Percentiles rank a stretch among this genome's conserved stretches.
These are phyloP conservation scores for Medakamo hakoo DNA, from an alignment of 139 green algal species.

Conservation along the genomic window DNA sequence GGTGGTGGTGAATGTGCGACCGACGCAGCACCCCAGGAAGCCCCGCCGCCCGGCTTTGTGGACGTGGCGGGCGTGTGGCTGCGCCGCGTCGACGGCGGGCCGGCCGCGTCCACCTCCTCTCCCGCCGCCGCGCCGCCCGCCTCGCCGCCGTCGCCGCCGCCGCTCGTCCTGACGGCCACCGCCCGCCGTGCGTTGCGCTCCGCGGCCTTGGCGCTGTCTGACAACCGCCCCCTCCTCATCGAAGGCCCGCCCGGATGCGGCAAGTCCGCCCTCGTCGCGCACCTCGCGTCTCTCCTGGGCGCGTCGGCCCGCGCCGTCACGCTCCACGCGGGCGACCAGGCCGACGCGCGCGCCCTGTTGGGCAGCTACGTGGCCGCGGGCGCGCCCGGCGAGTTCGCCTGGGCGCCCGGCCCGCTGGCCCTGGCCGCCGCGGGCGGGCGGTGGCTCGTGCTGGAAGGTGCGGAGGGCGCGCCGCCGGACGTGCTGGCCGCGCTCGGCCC, in stretches of 20 bases:
- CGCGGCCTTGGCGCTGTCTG: slow-evolving; percentile 60
- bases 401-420: slow-evolving; percentile 80
- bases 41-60: slow-evolving; percentile 11
- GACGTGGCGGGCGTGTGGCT: slow-evolving; percentile 40
- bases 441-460: slow-evolving; percentile 91
- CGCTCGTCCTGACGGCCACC: slow-evolving; percentile 28
- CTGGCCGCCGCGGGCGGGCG: slow-evolving; percentile 65
- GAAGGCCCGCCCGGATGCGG: slow-evolving; percentile 72
- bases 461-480: slow-evolving; percentile 80
- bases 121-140: background rate
- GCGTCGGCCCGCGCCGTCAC: slow-evolving; percentile 29
- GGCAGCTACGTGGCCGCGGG: slow-evolving; percentile 82
- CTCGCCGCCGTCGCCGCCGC: background rate
- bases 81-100: too few relatives aligned
- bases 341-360: slow-evolving; percentile 86
- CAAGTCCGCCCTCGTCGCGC: slow-evolving; percentile 65
- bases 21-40: background rate
- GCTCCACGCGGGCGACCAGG: slow-evolving; percentile 88
- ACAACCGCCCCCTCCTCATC: slow-evolving; percentile 60
- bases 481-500: slow-evolving; percentile 73
- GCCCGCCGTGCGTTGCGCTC: slow-evolving; percentile 34
- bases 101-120: too few relatives aligned
- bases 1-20: background rate
- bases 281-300: slow-evolving; percentile 56
- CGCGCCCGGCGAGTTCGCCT: slow-evolving; percentile 85